Evolutionary conservation across 176 grass and related monocot species (phyloP).

Genomic region (Oryza brachyantha): DNA sequence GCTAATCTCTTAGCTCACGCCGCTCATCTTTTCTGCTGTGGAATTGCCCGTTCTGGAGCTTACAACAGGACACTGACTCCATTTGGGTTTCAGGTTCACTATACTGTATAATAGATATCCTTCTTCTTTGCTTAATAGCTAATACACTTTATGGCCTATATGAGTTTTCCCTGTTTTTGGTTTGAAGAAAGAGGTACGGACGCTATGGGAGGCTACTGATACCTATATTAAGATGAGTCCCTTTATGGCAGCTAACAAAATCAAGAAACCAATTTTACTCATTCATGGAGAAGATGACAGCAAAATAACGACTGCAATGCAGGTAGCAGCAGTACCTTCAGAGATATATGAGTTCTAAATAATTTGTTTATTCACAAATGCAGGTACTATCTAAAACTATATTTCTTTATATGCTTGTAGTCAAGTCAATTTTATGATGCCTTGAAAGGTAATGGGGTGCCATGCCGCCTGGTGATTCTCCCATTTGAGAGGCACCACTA

Average conservation of each 20-base stretch:
- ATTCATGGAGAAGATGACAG: conserved; percentile 86
- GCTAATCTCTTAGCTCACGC: conserved; percentile 80
- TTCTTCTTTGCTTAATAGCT: no score
- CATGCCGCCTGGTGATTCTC: conserved; percentile 74
- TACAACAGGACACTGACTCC: conserved; percentile 90
- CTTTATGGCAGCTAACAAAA: conserved; percentile 85
- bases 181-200: conserved; percentile 69
- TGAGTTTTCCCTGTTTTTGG: conserved; percentile 16
- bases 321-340: conserved; percentile 44
- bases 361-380: not conserved
- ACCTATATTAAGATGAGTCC: conserved; percentile 88
- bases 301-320: conserved; percentile 81
- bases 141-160: not conserved
- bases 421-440: conserved; percentile 79
- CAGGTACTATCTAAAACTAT: conserved; percentile 5
- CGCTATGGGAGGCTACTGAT: conserved; percentile 76
- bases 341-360: conserved; percentile 13
- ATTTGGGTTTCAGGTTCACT: conserved; percentile 80
- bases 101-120: not conserved
- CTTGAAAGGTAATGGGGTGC: conserved; percentile 74
- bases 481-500: conserved; percentile 75
- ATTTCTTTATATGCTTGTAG: conserved; percentile 30
- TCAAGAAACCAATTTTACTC: conserved; percentile 80
- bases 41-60: conserved; percentile 83
- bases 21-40: conserved; percentile 72